Conservation (phyloP, 805 yeast genomes). For the Ogataea degrootiae region DNA sequence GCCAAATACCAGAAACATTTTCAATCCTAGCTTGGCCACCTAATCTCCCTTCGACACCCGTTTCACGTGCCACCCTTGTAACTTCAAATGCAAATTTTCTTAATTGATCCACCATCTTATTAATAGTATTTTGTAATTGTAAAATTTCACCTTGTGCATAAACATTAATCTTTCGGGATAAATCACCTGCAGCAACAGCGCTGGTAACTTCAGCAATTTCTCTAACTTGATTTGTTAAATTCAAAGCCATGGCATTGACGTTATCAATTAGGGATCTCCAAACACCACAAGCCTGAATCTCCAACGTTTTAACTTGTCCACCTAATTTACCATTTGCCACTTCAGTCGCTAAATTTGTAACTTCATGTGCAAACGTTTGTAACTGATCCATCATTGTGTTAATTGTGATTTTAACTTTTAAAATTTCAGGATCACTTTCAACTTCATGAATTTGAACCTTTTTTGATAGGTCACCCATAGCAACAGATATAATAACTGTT, state of each 20-base stretch:
- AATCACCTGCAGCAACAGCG: slow-evolving; percentile 84
- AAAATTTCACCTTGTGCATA: slow-evolving; percentile 90
- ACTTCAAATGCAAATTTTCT: slow-evolving; percentile 83
- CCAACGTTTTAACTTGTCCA: slow-evolving; percentile 70
- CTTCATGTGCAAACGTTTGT: slow-evolving; percentile 76
- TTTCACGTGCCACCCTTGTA: slow-evolving; percentile 81
- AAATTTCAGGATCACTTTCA: slow-evolving; percentile 74
- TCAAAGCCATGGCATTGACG: slow-evolving; percentile 84
- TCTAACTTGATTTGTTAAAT: slow-evolving; percentile 80
- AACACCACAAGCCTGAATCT: slow-evolving; percentile 77
- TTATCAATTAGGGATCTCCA: slow-evolving; percentile 84
- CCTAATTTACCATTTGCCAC: slow-evolving; percentile 89
- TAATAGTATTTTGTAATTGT: slow-evolving; percentile 80
- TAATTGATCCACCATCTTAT: slow-evolving; percentile 84
- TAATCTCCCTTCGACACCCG: slow-evolving; percentile 82
- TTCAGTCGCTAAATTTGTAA: slow-evolving; percentile 81
- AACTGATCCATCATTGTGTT: slow-evolving; percentile 88
- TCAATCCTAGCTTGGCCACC: slow-evolving; percentile 85
- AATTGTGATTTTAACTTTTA: slow-evolving; percentile 74
- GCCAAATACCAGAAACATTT: slow-evolving; percentile 84
- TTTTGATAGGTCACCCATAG: slow-evolving; percentile 81
- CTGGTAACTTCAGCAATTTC: slow-evolving; percentile 87
- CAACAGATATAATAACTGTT: slow-evolving; percentile 81
- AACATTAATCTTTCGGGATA: slow-evolving; percentile 77
- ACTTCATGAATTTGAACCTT: slow-evolving; percentile 70